Conservation (phyloP, 805 yeast genomes). For the Yarrowia bubula region DNA sequence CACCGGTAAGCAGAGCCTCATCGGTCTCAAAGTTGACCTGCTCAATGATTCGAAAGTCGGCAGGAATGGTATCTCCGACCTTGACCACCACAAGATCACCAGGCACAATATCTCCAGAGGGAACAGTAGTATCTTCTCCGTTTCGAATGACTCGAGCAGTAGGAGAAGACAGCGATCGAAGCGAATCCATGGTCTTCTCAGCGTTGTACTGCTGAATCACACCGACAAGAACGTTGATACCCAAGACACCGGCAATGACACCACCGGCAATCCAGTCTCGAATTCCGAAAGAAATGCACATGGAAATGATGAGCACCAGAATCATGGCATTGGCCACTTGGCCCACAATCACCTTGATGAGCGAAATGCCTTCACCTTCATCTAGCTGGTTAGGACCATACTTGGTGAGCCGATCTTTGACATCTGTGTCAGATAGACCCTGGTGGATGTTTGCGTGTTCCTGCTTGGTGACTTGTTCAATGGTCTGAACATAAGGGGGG, state of each 20-base stretch:
- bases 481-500: constrained; percentile 36
- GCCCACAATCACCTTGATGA: constrained; percentile 55
- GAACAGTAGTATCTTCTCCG: constrained; percentile 55
- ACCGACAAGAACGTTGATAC: constrained; percentile 64
- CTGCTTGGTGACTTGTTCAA: constrained; percentile 42
- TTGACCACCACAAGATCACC: constrained; percentile 64
- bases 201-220: constrained; percentile 70
- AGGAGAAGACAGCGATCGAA: constrained; percentile 65
- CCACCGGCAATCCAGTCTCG: constrained; percentile 82
- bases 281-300: constrained; percentile 69
- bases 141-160: constrained; percentile 65
- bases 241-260: constrained; percentile 67
- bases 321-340: constrained; percentile 80
- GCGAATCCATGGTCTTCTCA: constrained; percentile 75
- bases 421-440: constrained; percentile 49
- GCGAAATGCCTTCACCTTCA: constrained; percentile 55
- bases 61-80: constrained; percentile 76
- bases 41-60: constrained; percentile 61
- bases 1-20: constrained; percentile 66
- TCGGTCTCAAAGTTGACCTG: constrained; percentile 67
- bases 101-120: constrained; percentile 66
- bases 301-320: constrained; percentile 63
- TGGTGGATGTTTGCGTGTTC: constrained; percentile 46
- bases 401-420: constrained; percentile 34
- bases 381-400: constrained; percentile 65